Percentiles rank a stretch among this genome's conserved stretches.
Evolutionary conservation across 2,329 filamentous ascomycete species (phyloP).

Genomic region (Penicillium olsonii): DNA sequence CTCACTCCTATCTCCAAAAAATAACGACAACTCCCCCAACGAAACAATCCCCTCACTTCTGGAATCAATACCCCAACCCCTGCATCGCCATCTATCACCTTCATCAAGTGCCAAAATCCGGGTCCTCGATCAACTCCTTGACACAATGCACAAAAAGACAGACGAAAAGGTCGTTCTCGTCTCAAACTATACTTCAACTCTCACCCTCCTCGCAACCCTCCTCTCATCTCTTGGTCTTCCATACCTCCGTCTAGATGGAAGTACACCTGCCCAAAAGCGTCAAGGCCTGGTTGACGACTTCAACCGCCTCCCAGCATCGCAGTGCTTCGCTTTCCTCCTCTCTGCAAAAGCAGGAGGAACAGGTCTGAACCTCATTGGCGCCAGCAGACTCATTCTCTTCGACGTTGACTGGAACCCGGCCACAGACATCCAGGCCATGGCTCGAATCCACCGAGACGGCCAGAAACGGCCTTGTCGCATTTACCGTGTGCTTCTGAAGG

Average conservation of each 20-base stretch:
- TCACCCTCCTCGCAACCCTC: conserved; percentile 66
- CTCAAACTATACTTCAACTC: conserved; percentile 74
- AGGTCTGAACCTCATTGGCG: conserved; percentile 70
- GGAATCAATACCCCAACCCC: conserved; percentile 55
- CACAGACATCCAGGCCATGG: conserved; percentile 73
- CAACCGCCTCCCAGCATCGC: conserved; percentile 59
- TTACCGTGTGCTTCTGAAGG: conserved; percentile 68
- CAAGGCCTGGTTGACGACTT: conserved; percentile 71
- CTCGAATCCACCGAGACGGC: conserved; percentile 71
- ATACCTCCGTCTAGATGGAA: conserved; percentile 70
- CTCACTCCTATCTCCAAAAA: conserved; percentile 58
- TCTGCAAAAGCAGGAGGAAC: conserved; percentile 72
- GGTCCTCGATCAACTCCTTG: conserved; percentile 66
- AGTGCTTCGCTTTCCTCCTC: conserved; percentile 68
- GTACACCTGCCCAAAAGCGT: conserved; percentile 63
- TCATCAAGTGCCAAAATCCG: conserved; percentile 66
- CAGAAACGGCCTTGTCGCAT: conserved; percentile 69
- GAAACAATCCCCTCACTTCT: conserved; percentile 52
- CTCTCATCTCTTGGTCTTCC: conserved; percentile 61
- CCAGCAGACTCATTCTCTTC: conserved; percentile 69
- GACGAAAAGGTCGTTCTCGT: conserved; percentile 72
- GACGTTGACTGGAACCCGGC: conserved; percentile 78
- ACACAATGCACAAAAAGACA: conserved; percentile 61
- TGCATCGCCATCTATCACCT: conserved; percentile 56
- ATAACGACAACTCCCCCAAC: conserved; percentile 49